Evolutionary conservation across 2,329 filamentous ascomycete genomes (phyloP).

Genomic region (Chalaropsis ovoidea): DNA sequence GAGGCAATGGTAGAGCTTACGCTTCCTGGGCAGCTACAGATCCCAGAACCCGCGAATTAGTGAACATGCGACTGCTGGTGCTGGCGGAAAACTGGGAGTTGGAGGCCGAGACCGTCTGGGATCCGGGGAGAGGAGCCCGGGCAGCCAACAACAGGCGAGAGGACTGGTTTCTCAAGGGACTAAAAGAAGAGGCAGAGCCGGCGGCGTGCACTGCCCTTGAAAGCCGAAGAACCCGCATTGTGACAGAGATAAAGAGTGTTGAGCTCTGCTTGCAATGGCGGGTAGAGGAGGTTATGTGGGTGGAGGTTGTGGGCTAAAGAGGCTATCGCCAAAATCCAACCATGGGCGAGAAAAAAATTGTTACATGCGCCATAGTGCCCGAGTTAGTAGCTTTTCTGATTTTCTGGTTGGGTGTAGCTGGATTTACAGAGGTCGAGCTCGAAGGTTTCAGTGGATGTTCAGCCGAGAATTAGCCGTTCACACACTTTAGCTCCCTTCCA

Average conservation of each 20-base stretch:
- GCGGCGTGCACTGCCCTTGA: constrained; percentile 18
- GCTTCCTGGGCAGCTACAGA: constrained; percentile 37
- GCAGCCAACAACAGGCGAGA: constrained; percentile 16
- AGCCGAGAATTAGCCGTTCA: constrained; percentile 4
- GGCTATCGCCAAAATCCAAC: constrained; percentile 2
- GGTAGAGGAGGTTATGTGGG: neutral
- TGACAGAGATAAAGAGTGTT: constrained; percentile 12
- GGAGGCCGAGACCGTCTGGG: neutral
- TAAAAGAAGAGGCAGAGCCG: constrained; percentile 16
- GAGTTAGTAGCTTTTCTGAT: neutral
- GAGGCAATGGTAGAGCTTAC: constrained; percentile 29
- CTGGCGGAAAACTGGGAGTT: neutral
- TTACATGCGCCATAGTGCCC: constrained; percentile 14
- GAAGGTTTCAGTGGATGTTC: neutral
- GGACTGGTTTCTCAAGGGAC: constrained; percentile 18
- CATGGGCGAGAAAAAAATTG: constrained; percentile 15
- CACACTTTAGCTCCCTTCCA: neutral
- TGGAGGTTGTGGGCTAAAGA: neutral
- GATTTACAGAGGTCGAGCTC: neutral
- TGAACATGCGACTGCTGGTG: constrained; percentile 22
- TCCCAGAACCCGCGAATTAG: constrained; percentile 18
- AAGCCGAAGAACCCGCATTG: constrained; percentile 25
- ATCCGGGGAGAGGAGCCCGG: constrained; percentile 16
- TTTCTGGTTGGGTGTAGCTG: neutral
- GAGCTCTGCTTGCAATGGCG: constrained; percentile 1